Percentiles rank a stretch among this genome's conserved stretches.
Evolutionary conservation across 2,329 filamentous ascomycete genomes (phyloP).

Genomic region (Sporothrix mexicana): DNA sequence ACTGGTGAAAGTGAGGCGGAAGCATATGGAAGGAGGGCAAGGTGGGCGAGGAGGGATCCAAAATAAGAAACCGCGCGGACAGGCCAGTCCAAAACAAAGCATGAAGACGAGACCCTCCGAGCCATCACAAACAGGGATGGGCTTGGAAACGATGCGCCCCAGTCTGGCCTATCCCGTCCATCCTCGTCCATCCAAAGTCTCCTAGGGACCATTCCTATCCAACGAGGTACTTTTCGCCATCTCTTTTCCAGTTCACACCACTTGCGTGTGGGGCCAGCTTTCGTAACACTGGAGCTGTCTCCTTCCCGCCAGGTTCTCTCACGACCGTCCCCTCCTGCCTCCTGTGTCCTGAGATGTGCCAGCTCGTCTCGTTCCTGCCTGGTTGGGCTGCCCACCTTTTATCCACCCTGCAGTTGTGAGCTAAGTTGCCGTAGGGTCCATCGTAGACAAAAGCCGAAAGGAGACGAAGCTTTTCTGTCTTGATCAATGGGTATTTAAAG

Average conservation of each 20-base stretch:
- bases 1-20: neutral
- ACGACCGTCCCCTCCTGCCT: neutral
- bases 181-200: neutral
- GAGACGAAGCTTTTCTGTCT: neutral
- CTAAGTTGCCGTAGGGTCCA: neutral
- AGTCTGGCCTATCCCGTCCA: neutral
- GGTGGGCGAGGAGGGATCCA: constrained; percentile 13
- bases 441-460: neutral
- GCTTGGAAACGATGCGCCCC: constrained; percentile 17
- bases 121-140: constrained; percentile 14
- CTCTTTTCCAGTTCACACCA: neutral
- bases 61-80: constrained; percentile 23
- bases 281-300: constrained; percentile 12
- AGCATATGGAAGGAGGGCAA: neutral
- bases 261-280: constrained; percentile 18
- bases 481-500: constrained; percentile 35
- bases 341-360: constrained; percentile 1
- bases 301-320: neutral
- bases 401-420: constrained; percentile 1
- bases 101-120: neutral
- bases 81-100: neutral
- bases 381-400: constrained; percentile 6
- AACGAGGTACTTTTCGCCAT: constrained; percentile 4
- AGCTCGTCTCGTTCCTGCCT: constrained; percentile 26
- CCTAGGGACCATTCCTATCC: neutral